phyloP scores from a whole-genome alignment of 129 eudicot species.

The Flaveria linearis region DNA sequence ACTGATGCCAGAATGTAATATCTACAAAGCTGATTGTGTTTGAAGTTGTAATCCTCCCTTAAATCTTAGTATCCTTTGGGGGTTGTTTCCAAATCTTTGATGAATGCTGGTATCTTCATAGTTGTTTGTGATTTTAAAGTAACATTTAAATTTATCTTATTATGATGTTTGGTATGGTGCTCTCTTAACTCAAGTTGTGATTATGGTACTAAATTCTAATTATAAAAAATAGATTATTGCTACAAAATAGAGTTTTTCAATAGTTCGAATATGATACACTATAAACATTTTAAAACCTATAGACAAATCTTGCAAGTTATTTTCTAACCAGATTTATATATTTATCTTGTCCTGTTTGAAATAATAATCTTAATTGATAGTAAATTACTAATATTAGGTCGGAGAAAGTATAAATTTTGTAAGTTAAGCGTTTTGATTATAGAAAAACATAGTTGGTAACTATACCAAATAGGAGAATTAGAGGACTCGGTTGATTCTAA shows the following conservation, averaged over 20 bases:
- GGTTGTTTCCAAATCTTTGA: slow-evolving; percentile 25
- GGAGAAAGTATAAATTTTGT: background rate
- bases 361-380: background rate
- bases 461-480: too few relatives aligned
- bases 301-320: background rate
- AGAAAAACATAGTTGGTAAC: too few relatives aligned
- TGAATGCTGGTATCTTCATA: slow-evolving; percentile 6
- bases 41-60: slow-evolving; percentile 22
- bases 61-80: slow-evolving; percentile 19
- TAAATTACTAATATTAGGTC: background rate
- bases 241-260: too few relatives aligned
- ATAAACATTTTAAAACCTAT: too few relatives aligned
- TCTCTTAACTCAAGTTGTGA: background rate
- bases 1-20: slow-evolving; percentile 5
- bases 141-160: background rate
- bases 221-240: background rate
- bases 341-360: background rate
- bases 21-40: slow-evolving; percentile 21
- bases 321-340: background rate
- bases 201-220: background rate
- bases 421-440: too few relatives aligned
- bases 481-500: too few relatives aligned
- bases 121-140: background rate
- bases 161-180: background rate
- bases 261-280: too few relatives aligned